phyloP scores from a whole-genome alignment of 768 basidiomycete genomes.

The Lyophyllum semitale region DNA sequence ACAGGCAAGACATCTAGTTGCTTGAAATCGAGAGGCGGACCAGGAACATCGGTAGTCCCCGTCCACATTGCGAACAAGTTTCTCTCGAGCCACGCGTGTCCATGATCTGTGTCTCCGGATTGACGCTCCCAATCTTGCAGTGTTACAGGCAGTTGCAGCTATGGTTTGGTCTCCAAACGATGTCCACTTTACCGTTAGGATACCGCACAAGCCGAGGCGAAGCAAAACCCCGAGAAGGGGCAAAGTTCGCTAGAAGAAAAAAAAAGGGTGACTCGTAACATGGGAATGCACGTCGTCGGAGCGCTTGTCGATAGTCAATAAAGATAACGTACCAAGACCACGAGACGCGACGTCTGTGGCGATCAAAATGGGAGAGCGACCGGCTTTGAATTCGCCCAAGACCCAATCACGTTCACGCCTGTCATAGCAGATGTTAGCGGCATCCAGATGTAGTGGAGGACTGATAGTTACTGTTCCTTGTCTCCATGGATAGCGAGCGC shows the following conservation, averaged over 20 bases:
- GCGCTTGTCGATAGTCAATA: constrained; percentile 60
- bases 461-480: constrained; percentile 83
- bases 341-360: constrained; percentile 99
- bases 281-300: constrained; percentile 30
- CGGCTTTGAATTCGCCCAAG: constrained; percentile 95
- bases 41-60: constrained; percentile 1
- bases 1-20: constrained; percentile 52
- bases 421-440: constrained; percentile 2
- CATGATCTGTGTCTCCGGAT: constrained; percentile 39
- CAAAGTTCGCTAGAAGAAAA: constrained; percentile 17
- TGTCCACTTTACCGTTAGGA: constrained; percentile 23
- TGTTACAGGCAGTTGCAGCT: constrained; percentile 14
- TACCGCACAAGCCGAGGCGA: constrained; percentile 26
- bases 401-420: constrained; percentile 99
- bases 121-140: constrained; percentile 28
- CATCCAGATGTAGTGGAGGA: background rate
- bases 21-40: constrained; percentile 39
- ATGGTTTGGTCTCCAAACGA: constrained; percentile 21
- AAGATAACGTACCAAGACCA: constrained; percentile 93
- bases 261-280: constrained; percentile 23
- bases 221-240: constrained; percentile 17
- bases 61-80: constrained; percentile 21
- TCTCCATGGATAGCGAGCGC: constrained; percentile 99
- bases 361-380: constrained; percentile 95
- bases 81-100: constrained; percentile 38